Base-by-base conservation (phyloP, 148 eudicot genomes). In the Suaeda aralocaspica region DNA sequence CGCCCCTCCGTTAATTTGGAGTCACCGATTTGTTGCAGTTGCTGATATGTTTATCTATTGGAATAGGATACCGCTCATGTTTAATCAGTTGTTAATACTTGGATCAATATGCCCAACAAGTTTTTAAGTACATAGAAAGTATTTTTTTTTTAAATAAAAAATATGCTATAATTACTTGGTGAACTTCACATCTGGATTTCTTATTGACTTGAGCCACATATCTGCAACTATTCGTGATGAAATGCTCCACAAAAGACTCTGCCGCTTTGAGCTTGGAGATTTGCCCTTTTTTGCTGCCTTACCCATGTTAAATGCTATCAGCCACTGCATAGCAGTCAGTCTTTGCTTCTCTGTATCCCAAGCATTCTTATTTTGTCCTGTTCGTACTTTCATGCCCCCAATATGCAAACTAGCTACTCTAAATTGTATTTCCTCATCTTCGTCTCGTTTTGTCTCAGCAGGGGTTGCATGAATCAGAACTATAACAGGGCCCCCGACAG, bases 261-360 rank as follows among this genome's bases (percentile, higher is more conserved):
- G 78, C 11, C 76, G 86, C 76, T 89, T 94, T 0, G 79, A 60
- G 3, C 26, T 60, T 14, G 58, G 65, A 2, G 68, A 77, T 59
- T 83, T 87, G 1, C 78, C 80, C 62, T 81, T 89, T 71, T 85
- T 94, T 36, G 82, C 83, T 9, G 79, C 81, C 72, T 79, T 88
- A 26, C 84, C 92, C 72, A 94, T 72, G 56, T 86, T 93, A 72
- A 83, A 76, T 30, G 85, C 91, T 62, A 91, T 74, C 72, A 94
- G 82, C 98, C 98, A 94, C 46, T 94, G 98, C 84, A 91, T 81
- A 25, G 97, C 91, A 44, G 96, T 94, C 51, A 94, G 75, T 80
- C 82, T 88, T 68, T 89, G 92, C 78, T 91, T 94, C 84, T 94
- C 92, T 22, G 77, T 64, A 77, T 94, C 98, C 98, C 97, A 94